Conservation (phyloP, 2,329 filamentous ascomycete species). For the Ophiosphaerella herpotricha region DNA sequence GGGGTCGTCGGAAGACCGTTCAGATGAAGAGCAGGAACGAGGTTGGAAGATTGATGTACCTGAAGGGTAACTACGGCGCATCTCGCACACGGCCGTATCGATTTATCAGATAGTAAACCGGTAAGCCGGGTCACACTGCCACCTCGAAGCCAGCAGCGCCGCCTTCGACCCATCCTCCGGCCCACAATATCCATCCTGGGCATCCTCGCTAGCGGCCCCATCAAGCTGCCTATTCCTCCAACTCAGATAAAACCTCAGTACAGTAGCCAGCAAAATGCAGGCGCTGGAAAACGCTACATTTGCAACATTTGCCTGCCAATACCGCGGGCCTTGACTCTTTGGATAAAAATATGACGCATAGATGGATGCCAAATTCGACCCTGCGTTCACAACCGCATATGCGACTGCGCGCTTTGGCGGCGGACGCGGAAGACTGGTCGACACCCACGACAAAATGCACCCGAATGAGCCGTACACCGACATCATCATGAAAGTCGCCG, state of each 20-base stretch:
- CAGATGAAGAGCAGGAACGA: too few relatives aligned
- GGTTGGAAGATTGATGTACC: too few relatives aligned
- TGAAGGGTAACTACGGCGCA: too few relatives aligned
- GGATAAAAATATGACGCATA: constrained; percentile 16
- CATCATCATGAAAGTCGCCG: constrained; percentile 15
- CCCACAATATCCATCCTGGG: constrained; percentile 3
- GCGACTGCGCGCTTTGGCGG: constrained; percentile 62
- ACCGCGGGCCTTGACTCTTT: constrained; percentile 6
- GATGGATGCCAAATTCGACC: constrained; percentile 12
- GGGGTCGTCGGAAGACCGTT: too few relatives aligned
- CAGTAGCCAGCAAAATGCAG: constrained; percentile 5
- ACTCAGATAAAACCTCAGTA: constrained; percentile 7
- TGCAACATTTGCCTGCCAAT: constrained; percentile 16
- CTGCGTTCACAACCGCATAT: constrained; percentile 58
- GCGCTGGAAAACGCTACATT: constrained; percentile 11
- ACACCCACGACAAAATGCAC: constrained; percentile 18
- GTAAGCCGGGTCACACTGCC: constrained; percentile 11
- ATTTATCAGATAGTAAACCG: constrained; percentile 1
- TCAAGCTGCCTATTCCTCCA: constrained; percentile 14
- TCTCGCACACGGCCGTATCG: too few relatives aligned
- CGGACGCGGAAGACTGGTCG: constrained; percentile 50
- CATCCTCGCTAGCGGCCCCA: constrained; percentile 5
- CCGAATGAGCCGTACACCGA: constrained; percentile 13
- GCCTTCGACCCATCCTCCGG: constrained; percentile 2
- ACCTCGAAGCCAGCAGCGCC: constrained; percentile 4